phyloP scores from a whole-genome alignment of 192 early-diverging fungal species.

The Mycoemilia scoparia region DNA sequence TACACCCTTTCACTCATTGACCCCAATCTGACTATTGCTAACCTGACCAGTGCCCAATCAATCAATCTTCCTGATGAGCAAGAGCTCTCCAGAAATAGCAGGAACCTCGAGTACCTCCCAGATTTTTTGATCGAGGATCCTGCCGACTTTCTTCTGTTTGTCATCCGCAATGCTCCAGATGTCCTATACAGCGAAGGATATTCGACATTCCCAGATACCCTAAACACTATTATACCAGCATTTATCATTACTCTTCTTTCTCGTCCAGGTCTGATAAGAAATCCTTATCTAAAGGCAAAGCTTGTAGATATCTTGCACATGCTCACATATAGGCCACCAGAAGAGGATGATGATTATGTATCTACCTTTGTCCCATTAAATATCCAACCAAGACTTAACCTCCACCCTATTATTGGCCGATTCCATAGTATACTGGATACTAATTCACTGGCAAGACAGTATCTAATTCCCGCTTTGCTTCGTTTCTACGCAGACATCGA shows the following conservation, averaged over 20 bases:
- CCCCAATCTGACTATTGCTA: slow-evolving; percentile 11
- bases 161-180: slow-evolving; percentile 11
- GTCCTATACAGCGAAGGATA: slow-evolving; percentile 11
- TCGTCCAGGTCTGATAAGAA: slow-evolving; percentile 66
- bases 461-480: slow-evolving; percentile 69
- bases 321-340: slow-evolving; percentile 16
- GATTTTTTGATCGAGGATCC: slow-evolving; percentile 89
- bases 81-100: too few relatives aligned
- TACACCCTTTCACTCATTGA: slow-evolving; percentile 68
- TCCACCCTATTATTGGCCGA: slow-evolving; percentile 37
- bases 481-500: slow-evolving; percentile 94
- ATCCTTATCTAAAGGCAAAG: slow-evolving; percentile 88
- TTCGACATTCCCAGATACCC: slow-evolving; percentile 26
- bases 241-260: slow-evolving; percentile 68
- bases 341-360: slow-evolving; percentile 34
- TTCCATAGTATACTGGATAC: slow-evolving; percentile 41
- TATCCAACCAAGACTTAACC: slow-evolving; percentile 34
- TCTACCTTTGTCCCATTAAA: slow-evolving; percentile 62
- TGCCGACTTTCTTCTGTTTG: slow-evolving; percentile 28
- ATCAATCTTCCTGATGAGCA: too few relatives aligned
- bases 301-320: slow-evolving; percentile 63
- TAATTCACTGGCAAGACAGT: slow-evolving; percentile 51
- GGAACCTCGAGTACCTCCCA: too few relatives aligned
- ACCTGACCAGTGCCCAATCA: too few relatives aligned
- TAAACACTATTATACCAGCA: slow-evolving; percentile 23